Conservation (phyloP, 75 land plant genomes). For the Pinus albicaulis region DNA sequence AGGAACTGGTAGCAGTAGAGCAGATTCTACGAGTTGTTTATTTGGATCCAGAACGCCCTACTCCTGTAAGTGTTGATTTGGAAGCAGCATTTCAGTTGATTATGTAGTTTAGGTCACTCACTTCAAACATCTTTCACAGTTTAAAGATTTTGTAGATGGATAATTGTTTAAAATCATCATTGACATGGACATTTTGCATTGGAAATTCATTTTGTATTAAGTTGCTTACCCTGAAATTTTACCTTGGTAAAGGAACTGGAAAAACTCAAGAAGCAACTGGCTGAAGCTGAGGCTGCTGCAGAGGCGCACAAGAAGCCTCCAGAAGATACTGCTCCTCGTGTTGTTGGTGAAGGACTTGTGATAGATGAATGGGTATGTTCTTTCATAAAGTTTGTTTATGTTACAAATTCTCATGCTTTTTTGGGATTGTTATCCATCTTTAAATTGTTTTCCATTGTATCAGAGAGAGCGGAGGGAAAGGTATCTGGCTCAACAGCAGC, state of each 20-base stretch:
- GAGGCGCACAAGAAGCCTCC: slow-evolving; percentile 53
- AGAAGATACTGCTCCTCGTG: slow-evolving; percentile 34
- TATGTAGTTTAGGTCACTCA: not conserved
- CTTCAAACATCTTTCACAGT: not conserved
- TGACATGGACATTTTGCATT: not conserved
- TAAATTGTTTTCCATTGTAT: not conserved
- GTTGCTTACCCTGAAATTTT: not conserved
- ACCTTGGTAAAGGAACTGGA: slow-evolving; percentile 32
- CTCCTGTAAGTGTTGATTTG: slow-evolving; percentile 54
- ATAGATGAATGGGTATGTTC: slow-evolving; percentile 56
- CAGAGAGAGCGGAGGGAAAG: slow-evolving; percentile 12
- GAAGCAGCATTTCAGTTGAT: slow-evolving; percentile 2
- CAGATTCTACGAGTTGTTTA: slow-evolving; percentile 80
- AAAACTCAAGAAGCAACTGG: slow-evolving; percentile 37
- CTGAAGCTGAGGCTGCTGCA: slow-evolving; percentile 52
- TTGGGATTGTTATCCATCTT: not conserved
- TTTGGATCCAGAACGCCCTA: slow-evolving; percentile 69
- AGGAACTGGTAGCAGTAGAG: slow-evolving; percentile 76
- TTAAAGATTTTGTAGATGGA: not conserved
- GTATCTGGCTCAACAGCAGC: slow-evolving; percentile 11
- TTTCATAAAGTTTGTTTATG: not conserved
- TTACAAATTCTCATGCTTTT: not conserved
- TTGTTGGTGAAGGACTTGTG: slow-evolving; percentile 58
- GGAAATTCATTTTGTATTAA: not conserved
- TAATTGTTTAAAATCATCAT: not conserved